phyloP scores from a whole-genome alignment of 2,329 filamentous ascomycete genomes.

The Xylariaceae sp. region DNA sequence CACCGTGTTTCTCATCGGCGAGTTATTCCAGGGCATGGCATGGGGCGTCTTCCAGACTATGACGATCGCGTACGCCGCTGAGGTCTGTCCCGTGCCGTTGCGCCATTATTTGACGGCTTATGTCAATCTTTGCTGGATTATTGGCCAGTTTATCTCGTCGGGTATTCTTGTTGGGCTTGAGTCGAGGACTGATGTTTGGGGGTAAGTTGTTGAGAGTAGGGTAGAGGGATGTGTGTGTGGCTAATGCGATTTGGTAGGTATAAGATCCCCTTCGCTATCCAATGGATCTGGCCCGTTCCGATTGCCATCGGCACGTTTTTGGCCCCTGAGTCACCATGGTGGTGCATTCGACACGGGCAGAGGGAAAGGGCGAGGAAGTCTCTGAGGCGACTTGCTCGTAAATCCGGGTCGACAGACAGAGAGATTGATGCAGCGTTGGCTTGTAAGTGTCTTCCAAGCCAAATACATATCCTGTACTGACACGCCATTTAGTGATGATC shows the following conservation, averaged over 20 bases:
- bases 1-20: constrained; percentile 35
- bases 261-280: constrained; percentile 30
- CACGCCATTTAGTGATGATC: constrained; percentile 33
- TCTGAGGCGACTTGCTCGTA: constrained; percentile 28
- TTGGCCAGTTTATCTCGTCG: constrained; percentile 38
- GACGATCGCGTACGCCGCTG: constrained; percentile 29
- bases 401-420: constrained; percentile 28
- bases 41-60: constrained; percentile 34
- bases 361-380: constrained; percentile 24
- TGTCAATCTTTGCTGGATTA: constrained; percentile 31
- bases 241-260: constrained; percentile 21
- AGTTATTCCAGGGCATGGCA: constrained; percentile 39
- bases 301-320: constrained; percentile 28
- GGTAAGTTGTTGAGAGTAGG: constrained; percentile 21
- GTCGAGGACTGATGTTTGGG: constrained; percentile 27
- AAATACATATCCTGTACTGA: too few relatives aligned
- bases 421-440: constrained; percentile 30
- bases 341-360: constrained; percentile 25
- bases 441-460: constrained; percentile 21
- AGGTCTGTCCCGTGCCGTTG: constrained; percentile 29
- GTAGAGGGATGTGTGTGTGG: not conserved
- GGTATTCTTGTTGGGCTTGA: constrained; percentile 29
- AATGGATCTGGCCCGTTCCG: constrained; percentile 31
- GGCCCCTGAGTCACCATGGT: constrained; percentile 31
- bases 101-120: constrained; percentile 30